These are phyloP conservation scores for Selenicereus undatus DNA, from an alignment of 148 eudicot species.

Conservation along the genomic window DNA sequence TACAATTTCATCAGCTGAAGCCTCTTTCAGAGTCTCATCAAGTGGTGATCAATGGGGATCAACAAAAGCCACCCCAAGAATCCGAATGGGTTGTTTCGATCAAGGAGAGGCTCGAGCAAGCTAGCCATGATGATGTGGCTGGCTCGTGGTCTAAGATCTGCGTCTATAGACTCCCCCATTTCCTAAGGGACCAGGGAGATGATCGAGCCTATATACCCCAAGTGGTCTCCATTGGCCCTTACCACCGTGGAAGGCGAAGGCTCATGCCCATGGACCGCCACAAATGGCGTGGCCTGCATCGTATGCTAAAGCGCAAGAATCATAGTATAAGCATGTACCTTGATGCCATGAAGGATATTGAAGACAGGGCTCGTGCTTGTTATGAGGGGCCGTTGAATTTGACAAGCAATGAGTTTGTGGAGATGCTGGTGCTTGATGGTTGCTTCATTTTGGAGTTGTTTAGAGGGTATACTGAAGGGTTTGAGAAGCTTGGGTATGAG, in stretches of 20 bases:
- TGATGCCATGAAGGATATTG: constrained; percentile 52
- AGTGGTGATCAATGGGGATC: constrained; percentile 26
- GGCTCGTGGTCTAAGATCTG: constrained; percentile 58
- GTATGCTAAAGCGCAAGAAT: constrained; percentile 43
- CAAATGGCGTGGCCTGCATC: constrained; percentile 70
- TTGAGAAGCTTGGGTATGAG: constrained; percentile 36
- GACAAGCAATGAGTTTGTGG: constrained; percentile 54
- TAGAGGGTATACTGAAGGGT: constrained; percentile 60
- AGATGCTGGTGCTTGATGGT: constrained; percentile 84
- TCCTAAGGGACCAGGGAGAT: constrained; percentile 41
- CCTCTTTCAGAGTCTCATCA: constrained; percentile 24
- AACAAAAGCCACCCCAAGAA: constrained; percentile 33
- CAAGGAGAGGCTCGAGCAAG: constrained; percentile 56
- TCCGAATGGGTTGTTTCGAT: constrained; percentile 66
- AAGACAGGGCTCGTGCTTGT: constrained; percentile 55
- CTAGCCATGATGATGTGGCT: constrained; percentile 45
- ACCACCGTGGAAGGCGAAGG: constrained; percentile 55
- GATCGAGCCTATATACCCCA: constrained; percentile 69
- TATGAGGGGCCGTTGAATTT: constrained; percentile 54
- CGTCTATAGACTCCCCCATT: constrained; percentile 70
- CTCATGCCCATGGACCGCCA: constrained; percentile 67
- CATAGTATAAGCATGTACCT: constrained; percentile 51
- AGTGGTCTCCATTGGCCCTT: constrained; percentile 75
- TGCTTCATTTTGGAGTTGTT: constrained; percentile 79
- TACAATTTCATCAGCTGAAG: constrained; percentile 12